Evolutionary conservation across 164 flowering plant genomes (phyloP), one percentile per base, ranked within the genome.

Genomic region (Taxillus chinensis): DNA sequence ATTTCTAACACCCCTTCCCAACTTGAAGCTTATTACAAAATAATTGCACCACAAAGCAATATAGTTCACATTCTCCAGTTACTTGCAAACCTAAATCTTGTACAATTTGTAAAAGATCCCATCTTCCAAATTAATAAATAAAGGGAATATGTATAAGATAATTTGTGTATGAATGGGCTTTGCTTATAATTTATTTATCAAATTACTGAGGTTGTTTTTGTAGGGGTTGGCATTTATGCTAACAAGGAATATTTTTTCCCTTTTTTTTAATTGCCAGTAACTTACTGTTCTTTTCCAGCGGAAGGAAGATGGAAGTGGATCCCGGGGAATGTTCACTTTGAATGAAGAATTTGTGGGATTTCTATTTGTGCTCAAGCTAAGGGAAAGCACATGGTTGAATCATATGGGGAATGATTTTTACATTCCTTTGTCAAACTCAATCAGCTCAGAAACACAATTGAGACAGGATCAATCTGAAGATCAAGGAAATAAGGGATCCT

Each of bases 311-410:
- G 88, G 86, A 49, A 59, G 45, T 55, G 97, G 93, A 67, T 78
- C 79, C 69, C 63, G 46, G 57, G 96, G 82, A 42, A 63, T 66
- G 38, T 86, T 93, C 70, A 69, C 85, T 74, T 65, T 93, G 62
- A 86, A 84, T 70, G 75, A 81, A 70, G 78, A 77, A 50, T 27
- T 73, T 64, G 48, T 42, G 16, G 97, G 90, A 27, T 78, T 93
- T 65, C 77, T 86, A 72, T 93, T 93, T 79, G 98, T 93, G 70
- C 81, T 93, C 75, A 90, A 86, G 72, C 71, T 85, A 63, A 69
- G 78, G 55, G 92, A 81, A 5, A 76, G 74, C 61, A 77, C 81
- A 40, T 93, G 98, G 98, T 71, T 90, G 66, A 86, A 84, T 39
- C 67, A 67, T 70, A 77, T 60, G 76, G 95, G 89, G 43, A 67